phyloP scores from a whole-genome alignment of 2,329 filamentous ascomycete species.

The Venturia nashicola region DNA sequence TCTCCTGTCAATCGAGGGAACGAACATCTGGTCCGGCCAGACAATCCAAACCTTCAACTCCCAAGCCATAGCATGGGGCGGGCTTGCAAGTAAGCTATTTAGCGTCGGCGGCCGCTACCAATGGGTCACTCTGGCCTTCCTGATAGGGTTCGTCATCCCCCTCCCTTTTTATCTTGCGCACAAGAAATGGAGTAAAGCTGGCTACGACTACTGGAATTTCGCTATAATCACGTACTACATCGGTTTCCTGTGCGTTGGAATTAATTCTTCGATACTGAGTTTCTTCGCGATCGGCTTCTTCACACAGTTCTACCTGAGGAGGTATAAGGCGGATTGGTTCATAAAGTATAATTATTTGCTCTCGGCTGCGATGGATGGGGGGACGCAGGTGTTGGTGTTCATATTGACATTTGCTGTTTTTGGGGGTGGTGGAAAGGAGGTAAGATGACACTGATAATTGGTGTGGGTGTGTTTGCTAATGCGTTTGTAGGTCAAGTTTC shows the following conservation, averaged over 20 bases:
- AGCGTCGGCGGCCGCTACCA: slow-evolving; percentile 24
- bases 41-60: slow-evolving; percentile 33
- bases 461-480: not conserved
- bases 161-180: slow-evolving; percentile 17
- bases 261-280: slow-evolving; percentile 25
- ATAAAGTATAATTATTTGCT: slow-evolving; percentile 32
- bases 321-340: slow-evolving; percentile 24
- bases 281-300: slow-evolving; percentile 25
- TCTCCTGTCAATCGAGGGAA: slow-evolving; percentile 27
- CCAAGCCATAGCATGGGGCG: slow-evolving; percentile 6
- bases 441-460: not conserved
- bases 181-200: slow-evolving; percentile 3
- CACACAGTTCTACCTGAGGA: slow-evolving; percentile 24
- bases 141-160: slow-evolving; percentile 29
- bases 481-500: not conserved
- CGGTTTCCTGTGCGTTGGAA: slow-evolving; percentile 31
- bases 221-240: slow-evolving; percentile 32
- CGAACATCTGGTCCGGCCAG: slow-evolving; percentile 34
- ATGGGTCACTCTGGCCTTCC: slow-evolving; percentile 25
- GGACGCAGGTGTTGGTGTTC: slow-evolving; percentile 28
- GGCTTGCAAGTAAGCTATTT: slow-evolving; percentile 16
- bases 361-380: slow-evolving; percentile 28
- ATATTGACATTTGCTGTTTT: slow-evolving; percentile 32
- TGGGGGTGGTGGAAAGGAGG: slow-evolving; percentile 19
- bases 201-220: slow-evolving; percentile 26